A percentile compares a stretch with the other conserved stretches of the same genome.
These are phyloP conservation scores for Jamesozyma hellenica DNA, from an alignment of 805 yeast species.

Conservation along the genomic window DNA sequence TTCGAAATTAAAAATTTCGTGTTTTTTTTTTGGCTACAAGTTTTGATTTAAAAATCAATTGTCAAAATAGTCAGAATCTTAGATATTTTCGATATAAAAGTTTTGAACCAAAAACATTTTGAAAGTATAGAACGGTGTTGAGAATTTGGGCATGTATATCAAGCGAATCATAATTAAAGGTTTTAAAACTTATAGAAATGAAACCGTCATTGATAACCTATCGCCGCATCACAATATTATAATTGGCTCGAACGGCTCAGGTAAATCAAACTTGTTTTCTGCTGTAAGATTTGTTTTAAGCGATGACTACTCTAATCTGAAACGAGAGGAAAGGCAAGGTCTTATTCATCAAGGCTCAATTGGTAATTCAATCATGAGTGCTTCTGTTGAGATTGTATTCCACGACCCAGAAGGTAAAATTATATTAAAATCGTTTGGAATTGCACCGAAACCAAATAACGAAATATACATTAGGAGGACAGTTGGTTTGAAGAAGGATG, in stretches of 20 bases:
- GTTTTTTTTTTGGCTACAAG: too few relatives aligned
- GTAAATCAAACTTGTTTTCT: slow-evolving; percentile 90
- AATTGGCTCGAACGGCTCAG: slow-evolving; percentile 93
- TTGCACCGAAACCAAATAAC: slow-evolving; percentile 31
- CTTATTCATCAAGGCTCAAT: slow-evolving; percentile 77
- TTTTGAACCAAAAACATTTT: too few relatives aligned
- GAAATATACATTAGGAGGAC: slow-evolving; percentile 77
- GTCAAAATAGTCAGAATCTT: too few relatives aligned
- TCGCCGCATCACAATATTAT: slow-evolving; percentile 80
- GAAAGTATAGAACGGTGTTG: too few relatives aligned
- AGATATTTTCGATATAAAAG: too few relatives aligned
- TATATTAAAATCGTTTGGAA: slow-evolving; percentile 39
- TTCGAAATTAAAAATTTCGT: too few relatives aligned
- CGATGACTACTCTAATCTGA: slow-evolving; percentile 79
- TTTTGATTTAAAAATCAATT: too few relatives aligned
- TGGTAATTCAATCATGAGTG: slow-evolving; percentile 82
- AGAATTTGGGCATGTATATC: slow-evolving; percentile 28
- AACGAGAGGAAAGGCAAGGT: slow-evolving; percentile 76
- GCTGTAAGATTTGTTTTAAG: slow-evolving; percentile 88
- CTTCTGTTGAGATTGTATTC: slow-evolving; percentile 82
- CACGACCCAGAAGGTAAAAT: slow-evolving; percentile 72
- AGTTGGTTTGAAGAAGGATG: slow-evolving; percentile 87
- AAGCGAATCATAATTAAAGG: slow-evolving; percentile 71
- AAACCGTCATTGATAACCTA: slow-evolving; percentile 64
- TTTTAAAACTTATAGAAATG: slow-evolving; percentile 82